These are phyloP conservation scores for Pleurotus djamor DNA, from an alignment of 768 basidiomycete genomes.

Conservation along the genomic window DNA sequence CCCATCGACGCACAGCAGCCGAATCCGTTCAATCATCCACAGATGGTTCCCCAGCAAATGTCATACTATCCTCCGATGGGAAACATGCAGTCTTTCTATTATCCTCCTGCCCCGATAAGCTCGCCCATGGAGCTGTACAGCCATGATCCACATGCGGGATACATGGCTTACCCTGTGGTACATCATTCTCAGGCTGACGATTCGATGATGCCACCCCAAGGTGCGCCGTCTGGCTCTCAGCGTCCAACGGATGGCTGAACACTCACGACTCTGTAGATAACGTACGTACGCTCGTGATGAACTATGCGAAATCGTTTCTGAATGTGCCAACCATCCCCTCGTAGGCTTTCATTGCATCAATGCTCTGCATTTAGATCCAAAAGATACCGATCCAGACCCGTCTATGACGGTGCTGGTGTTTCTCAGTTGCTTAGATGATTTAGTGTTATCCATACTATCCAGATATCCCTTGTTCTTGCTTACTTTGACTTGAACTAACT, in stretches of 20 bases:
- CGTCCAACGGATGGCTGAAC: conserved; percentile 7
- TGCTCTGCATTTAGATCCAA: conserved; percentile 1
- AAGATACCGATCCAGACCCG: not conserved
- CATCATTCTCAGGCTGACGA: conserved; percentile 5
- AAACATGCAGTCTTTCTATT: conserved; percentile 6
- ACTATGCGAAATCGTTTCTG: not conserved
- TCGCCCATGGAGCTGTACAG: conserved; percentile 1
- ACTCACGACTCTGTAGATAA: conserved; percentile 1
- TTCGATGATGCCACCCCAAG: conserved; percentile 8
- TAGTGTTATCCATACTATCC: too few relatives aligned
- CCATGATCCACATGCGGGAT: not conserved
- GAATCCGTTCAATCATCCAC: conserved; percentile 1
- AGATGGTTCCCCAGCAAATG: not conserved
- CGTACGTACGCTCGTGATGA: conserved; percentile 4
- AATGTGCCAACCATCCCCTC: not conserved
- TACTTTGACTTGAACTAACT: too few relatives aligned
- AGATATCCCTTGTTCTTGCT: too few relatives aligned
- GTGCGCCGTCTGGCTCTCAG: conserved; percentile 7
- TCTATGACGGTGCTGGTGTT: too few relatives aligned
- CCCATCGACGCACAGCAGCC: conserved; percentile 5
- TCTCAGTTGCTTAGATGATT: too few relatives aligned
- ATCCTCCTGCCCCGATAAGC: not conserved
- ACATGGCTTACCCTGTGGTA: conserved; percentile 4
- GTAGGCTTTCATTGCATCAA: not conserved
- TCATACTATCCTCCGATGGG: conserved; percentile 4